Base-by-base conservation (phyloP, 2,329 filamentous ascomycete genomes). In the Aspergillus fructus region DNA sequence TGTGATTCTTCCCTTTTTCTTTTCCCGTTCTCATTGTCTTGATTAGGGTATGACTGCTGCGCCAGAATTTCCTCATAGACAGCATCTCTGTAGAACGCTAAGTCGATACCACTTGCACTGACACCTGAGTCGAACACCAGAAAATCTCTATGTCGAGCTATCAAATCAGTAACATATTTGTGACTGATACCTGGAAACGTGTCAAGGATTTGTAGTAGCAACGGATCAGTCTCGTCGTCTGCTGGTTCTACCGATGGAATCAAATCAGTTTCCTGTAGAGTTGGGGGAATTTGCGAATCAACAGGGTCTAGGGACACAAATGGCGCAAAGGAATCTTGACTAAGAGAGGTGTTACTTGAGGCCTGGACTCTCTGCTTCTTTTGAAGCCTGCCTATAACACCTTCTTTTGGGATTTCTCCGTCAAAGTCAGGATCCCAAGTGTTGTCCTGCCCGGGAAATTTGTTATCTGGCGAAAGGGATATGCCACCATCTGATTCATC, bases 101-200 rank as follows among this genome's bases (percentile, higher is more conserved):
- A 19, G 17, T 45, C 34, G 39, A 50, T 27, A 11, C 34, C 45
- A 24, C 33, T 30, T 30, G 33, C 42, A 17, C 21, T 17, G 9
- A 46, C 17, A 19, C 21, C 41, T 12, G 30, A 21, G 12, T 23
- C 34, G 9, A 34, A 37, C 17, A 7, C 15, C 8, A 34, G 34
- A 30, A 34, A 58, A 43, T 12, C 60, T 40, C 39, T 50, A 37
- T 59, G 56, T 15, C 46, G 62, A 21, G 27, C 59, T 57, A 75
- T 78, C n/a, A 80, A 63, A 15, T 66, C 62, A 11, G 62, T 62
- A 21, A 81, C 72, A 62, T 79, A 74, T 11, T 74, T 66, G 21
- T 68, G 72, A 53, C 74, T 75, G 41, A 82, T 79, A 49, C 78
- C 78, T 8, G 81, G 81, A 53, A 83, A 81, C 8, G 82, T 62